Base-by-base conservation (phyloP, 495 filamentous ascomycete genomes). In the Podospora fimiseda region DNA sequence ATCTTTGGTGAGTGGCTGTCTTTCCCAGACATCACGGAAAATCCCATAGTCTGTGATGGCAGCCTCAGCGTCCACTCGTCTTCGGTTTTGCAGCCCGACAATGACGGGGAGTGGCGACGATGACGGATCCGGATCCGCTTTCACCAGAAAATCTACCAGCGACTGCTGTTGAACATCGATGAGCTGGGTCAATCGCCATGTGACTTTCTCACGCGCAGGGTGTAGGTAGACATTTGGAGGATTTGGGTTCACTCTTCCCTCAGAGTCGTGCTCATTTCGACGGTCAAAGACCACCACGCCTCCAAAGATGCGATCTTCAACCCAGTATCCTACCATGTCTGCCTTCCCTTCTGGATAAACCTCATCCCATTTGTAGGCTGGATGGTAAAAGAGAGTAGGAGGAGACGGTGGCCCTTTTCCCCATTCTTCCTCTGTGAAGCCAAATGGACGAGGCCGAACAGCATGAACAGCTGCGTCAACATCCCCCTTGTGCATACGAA, bases 311-410 rank as follows among this genome's bases (percentile, higher is more conserved):
- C 60, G 55, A 20, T 56, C 49, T 49, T 67, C 67, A 30, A 59
- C 67, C 69, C 63, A 71, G 53, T 71, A 69, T 19, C 64, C 68
- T 19, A 67, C 63, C 0, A 61, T 24, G 50, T 68, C 66, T 1
- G 61, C 62, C 8, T 63, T 54, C 9, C 63, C 61, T 1, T 66
- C 49, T 13, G 66, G 63, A 38, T 68, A 71, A 23, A 63, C 50
- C 9, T 64, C 40, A 16, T 41, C 30, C 22, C 59, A 51, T 2
- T 23, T 3, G 46, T 66, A 71, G 3, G 19, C 52, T 7, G 18
- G 47, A 37, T 68, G 61, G 48, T 42, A 56, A 52, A 70, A 68
- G 23, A 65, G 14, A 0, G 58, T 64, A 9, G 56, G 50, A 2
- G 14, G 48, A 0, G 60, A 51, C 2, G 21, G 3, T 0, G 22